These are phyloP conservation scores for Candida nitratophila DNA, from an alignment of 805 yeast genomes.

Conservation along the genomic window DNA sequence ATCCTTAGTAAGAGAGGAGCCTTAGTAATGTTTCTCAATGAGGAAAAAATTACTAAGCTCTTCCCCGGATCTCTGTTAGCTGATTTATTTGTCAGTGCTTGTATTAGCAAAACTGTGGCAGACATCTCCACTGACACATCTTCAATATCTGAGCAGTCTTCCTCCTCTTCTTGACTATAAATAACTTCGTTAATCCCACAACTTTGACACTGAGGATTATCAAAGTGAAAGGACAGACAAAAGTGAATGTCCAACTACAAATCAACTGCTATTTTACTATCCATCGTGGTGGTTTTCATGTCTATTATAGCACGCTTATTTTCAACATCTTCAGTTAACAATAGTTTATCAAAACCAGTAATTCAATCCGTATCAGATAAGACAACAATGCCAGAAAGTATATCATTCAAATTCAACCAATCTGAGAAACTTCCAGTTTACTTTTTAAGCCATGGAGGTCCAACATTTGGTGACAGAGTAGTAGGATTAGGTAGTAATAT, in stretches of 20 bases:
- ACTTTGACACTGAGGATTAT: no score
- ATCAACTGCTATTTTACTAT: slow-evolving; percentile 1
- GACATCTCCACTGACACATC: no score
- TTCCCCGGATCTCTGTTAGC: not conserved
- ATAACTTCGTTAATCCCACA: no score
- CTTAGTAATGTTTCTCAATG: not conserved
- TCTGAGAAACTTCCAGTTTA: slow-evolving; percentile 41
- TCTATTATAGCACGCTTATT: slow-evolving; percentile 6
- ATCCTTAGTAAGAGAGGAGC: not conserved
- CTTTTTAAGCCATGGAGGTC: slow-evolving; percentile 82
- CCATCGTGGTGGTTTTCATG: slow-evolving; percentile 10
- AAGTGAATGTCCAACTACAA: not conserved
- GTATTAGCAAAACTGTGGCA: no score
- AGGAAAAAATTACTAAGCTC: not conserved
- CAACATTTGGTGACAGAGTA: slow-evolving; percentile 60
- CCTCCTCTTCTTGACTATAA: no score
- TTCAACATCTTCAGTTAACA: not conserved
- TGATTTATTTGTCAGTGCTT: no score
- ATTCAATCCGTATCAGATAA: not conserved
- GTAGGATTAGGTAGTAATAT: slow-evolving; percentile 40
- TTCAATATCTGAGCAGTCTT: no score
- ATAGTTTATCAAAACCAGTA: not conserved
- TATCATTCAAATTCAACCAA: slow-evolving; percentile 9
- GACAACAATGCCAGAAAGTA: not conserved
- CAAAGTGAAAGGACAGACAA: no score